Conservation (phyloP, 257 asterid species). For the Lavandula angustifolia region DNA sequence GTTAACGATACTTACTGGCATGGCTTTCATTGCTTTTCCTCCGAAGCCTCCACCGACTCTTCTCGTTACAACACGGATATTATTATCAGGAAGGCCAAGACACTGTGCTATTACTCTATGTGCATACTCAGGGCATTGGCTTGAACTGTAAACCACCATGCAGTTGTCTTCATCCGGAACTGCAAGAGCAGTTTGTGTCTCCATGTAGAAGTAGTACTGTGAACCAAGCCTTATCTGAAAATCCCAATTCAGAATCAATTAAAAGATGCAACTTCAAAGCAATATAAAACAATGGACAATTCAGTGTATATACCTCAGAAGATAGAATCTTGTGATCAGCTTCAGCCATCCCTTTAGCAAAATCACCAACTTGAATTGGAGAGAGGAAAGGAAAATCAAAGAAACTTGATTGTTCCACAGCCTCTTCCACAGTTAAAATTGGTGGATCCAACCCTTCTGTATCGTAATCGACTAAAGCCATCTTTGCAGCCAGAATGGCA, state of each 20-base stretch:
- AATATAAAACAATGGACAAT: not conserved
- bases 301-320: conserved; percentile 52
- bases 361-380: conserved; percentile 64
- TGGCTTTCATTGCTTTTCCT: conserved; percentile 27
- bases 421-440: conserved; percentile 74
- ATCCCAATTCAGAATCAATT: not conserved
- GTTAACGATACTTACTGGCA: conserved; percentile 24
- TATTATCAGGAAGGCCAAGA: conserved; percentile 31
- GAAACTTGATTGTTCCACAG: conserved; percentile 60
- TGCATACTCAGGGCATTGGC: conserved; percentile 29
- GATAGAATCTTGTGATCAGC: conserved; percentile 66
- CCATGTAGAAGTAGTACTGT: conserved; percentile 34
- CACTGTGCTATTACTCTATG: conserved; percentile 30
- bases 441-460: conserved; percentile 56
- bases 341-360: conserved; percentile 73
- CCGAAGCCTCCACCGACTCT: conserved; percentile 33
- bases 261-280: not conserved
- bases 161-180: conserved; percentile 32
- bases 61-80: conserved; percentile 29
- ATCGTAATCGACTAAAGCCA: conserved; percentile 55
- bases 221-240: conserved; percentile 31
- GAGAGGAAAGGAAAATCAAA: conserved; percentile 43
- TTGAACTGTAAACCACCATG: conserved; percentile 30
- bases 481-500: conserved; percentile 61
- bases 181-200: conserved; percentile 35